A percentile compares a stretch with the other conserved stretches of the same genome.
Evolutionary conservation across 768 basidiomycete genomes (phyloP).

Genomic region (Tricholoma furcatifolium): DNA sequence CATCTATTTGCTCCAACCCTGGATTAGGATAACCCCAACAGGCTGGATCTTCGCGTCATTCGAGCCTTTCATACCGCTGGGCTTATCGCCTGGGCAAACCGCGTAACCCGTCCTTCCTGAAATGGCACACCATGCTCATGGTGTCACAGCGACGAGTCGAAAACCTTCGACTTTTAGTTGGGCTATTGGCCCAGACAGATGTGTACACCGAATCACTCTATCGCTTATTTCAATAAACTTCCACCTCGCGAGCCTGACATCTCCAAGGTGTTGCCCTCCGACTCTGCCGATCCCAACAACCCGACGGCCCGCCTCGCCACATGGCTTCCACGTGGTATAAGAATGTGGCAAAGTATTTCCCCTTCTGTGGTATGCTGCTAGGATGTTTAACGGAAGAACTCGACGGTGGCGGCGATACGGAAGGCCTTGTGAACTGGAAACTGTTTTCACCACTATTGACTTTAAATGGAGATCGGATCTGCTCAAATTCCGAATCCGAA

Average conservation of each 20-base stretch:
- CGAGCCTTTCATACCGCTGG: background rate
- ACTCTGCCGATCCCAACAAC: conserved; percentile 16
- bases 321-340: conserved; percentile 37
- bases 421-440: conserved; percentile 9
- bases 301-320: conserved; percentile 24
- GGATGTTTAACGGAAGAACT: background rate
- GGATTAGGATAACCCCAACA: conserved; percentile 20
- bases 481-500: conserved; percentile 33
- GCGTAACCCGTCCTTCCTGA: too few relatives aligned
- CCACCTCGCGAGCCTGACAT: background rate
- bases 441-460: conserved; percentile 20
- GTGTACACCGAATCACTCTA: too few relatives aligned
- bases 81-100: too few relatives aligned
- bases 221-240: background rate
- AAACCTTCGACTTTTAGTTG: too few relatives aligned
- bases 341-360: background rate
- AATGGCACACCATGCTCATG: too few relatives aligned
- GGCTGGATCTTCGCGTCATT: conserved; percentile 17
- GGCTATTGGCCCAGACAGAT: too few relatives aligned
- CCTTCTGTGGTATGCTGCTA: conserved; percentile 1
- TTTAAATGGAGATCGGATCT: conserved; percentile 33
- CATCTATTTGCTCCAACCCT: conserved; percentile 7
- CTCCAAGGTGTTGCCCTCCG: conserved; percentile 22
- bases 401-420: conserved; percentile 6
- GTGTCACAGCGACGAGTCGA: too few relatives aligned